Base-by-base conservation (phyloP, 805 yeast species). In the Lipomyces orientalis region DNA sequence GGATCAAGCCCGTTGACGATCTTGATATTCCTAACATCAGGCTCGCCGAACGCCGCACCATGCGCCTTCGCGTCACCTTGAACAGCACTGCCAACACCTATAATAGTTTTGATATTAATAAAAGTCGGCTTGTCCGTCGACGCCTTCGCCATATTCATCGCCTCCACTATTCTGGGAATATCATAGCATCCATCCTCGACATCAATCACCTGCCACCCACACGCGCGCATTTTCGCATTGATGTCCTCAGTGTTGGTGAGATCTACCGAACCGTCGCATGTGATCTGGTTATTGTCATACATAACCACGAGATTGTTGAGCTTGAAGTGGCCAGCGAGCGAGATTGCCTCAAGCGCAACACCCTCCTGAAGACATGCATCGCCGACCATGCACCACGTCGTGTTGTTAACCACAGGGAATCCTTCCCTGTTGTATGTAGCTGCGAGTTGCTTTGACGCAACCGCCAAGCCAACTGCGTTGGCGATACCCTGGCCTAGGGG, bases 361-460 rank as follows among this genome's bases (percentile, higher is more conserved):
- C 83, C 83, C 74, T 81, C 83, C 70, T 80, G 81, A 60, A 81
- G 66, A 71, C 83, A 80, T 3, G 81, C 82, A 73, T 80, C 83
- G 19, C 83, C 83, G 16, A 79, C 73, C 73, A 79, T 77, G 65
- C 79, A 75, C 69, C 75, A 81, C 19, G 74, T 77, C 62, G 76
- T 76, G 66, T 73, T 76, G 39, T 72, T 66, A 33, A 79, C 74
- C 35, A 80, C 76, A 5, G 72, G 72, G 64, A 67, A 78, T 4
- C 73, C 77, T 25, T 79, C 79, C 67, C 72, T 74, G 75, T 81
- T 81, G 68, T 77, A 80, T 31, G 75, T 76, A 10, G 78, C 81
- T 12, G 64, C 75, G 61, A 80, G 72, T 59, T 80, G 77, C 64
- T 79, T 79, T 6, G 76, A 58, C 31, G 82, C 82, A 31, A 80